Conservation (phyloP, 1,284 basidiomycete genomes). For the Coriolopsis trogii region DNA sequence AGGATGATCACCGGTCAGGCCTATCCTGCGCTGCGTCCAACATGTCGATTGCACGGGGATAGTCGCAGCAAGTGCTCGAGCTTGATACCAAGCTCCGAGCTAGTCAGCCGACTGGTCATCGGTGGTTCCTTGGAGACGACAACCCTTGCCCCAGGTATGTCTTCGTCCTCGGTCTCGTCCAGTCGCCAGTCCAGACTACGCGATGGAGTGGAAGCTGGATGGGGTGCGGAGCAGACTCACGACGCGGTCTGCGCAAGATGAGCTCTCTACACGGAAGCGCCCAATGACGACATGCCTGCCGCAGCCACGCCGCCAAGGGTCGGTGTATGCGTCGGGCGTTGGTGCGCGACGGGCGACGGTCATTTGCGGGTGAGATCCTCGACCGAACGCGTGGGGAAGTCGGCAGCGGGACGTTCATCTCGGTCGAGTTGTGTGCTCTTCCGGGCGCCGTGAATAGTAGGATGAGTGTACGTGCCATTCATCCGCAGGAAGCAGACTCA, state of each 20-base stretch:
- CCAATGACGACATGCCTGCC: not conserved
- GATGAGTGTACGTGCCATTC: too few species aligned
- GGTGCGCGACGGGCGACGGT: too few species aligned
- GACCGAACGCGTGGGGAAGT: too few species aligned
- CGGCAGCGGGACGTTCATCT: too few species aligned
- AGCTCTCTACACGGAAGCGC: not conserved
- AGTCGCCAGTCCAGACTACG: too few species aligned
- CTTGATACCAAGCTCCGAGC: not conserved
- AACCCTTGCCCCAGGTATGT: not conserved
- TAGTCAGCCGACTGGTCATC: not conserved
- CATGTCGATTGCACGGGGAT: not conserved
- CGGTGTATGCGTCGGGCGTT: not conserved
- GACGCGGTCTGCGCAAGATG: not conserved
- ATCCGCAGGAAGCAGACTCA: too few species aligned
- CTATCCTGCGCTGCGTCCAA: not conserved
- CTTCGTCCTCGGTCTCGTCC: too few species aligned
- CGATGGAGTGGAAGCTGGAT: not conserved
- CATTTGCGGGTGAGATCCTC: too few species aligned
- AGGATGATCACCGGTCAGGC: conserved; percentile 1
- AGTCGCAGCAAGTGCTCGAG: not conserved
- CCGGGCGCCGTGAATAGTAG: too few species aligned
- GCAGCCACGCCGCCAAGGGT: not conserved
- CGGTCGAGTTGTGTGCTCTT: too few species aligned
- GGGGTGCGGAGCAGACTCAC: not conserved
- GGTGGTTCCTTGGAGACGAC: too few species aligned